Conservation (phyloP, 2,329 filamentous ascomycete genomes). For the Claviceps sp. region DNA sequence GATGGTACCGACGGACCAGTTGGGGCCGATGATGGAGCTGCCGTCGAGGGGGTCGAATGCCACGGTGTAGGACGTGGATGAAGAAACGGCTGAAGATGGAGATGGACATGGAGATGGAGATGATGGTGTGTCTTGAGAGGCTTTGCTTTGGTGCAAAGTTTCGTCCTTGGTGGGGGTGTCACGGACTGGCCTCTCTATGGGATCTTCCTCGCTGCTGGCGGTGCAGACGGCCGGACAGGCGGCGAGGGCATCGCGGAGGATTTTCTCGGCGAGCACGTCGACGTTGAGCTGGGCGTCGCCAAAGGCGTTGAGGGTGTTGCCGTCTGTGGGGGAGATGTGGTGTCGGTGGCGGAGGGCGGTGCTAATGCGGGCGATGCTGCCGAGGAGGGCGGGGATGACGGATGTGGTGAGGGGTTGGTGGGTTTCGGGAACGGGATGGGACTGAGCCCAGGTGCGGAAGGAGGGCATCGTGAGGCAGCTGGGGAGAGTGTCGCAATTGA, state of each 20-base stretch:
- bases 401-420: conserved; percentile 24
- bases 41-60: conserved; percentile 53
- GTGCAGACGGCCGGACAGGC: conserved; percentile 31
- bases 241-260: conserved; percentile 31
- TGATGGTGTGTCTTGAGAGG: conserved; percentile 18
- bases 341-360: conserved; percentile 29
- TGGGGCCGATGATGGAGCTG: conserved; percentile 44
- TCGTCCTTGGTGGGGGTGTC: not conserved
- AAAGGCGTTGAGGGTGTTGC: conserved; percentile 35
- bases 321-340: conserved; percentile 30
- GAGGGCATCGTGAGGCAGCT: not conserved
- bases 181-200: conserved; percentile 28
- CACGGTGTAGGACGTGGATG: conserved; percentile 31
- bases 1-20: conserved; percentile 47
- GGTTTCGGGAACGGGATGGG: conserved; percentile 6
- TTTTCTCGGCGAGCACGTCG: conserved; percentile 36
- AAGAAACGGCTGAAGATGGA: too few relatives aligned
- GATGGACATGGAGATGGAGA: too few relatives aligned
- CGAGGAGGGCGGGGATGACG: conserved; percentile 35
- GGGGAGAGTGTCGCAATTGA: not conserved
- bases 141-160: not conserved
- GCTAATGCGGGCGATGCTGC: conserved; percentile 30
- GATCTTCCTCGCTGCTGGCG: conserved; percentile 49
- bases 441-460: not conserved
- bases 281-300: conserved; percentile 48